A percentile compares a stretch with the other conserved stretches of the same genome.
These are phyloP conservation scores for Coemansia sp. DNA, from an alignment of 192 early-diverging fungal genomes.

Conservation along the genomic window DNA sequence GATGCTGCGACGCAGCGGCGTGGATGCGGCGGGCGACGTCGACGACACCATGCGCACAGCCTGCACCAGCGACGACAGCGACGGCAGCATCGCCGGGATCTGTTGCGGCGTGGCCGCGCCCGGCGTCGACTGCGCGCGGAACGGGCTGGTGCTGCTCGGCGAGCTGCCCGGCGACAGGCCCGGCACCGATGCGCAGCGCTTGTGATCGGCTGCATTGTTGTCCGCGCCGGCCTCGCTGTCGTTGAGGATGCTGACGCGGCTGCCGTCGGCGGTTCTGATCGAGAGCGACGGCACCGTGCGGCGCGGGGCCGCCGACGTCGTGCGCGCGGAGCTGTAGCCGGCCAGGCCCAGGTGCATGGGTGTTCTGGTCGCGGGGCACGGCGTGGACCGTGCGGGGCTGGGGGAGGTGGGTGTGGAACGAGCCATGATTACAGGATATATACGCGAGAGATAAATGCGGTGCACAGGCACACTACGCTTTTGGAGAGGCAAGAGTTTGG, in stretches of 20 bases:
- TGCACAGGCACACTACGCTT: conserved; percentile 7
- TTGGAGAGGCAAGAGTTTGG: background rate
- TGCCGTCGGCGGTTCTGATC: conserved; percentile 27
- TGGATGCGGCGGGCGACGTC: background rate
- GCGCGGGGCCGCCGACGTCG: background rate
- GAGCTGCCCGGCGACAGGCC: conserved; percentile 18
- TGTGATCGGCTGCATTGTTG: conserved; percentile 3
- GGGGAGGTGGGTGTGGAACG: conserved; percentile 28
- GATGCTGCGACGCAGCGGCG: conserved; percentile 3
- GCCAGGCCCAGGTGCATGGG: conserved; percentile 10
- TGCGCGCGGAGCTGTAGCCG: background rate
- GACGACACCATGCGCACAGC: conserved; percentile 12
- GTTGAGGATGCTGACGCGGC: conserved; percentile 42
- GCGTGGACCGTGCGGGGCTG: conserved; percentile 14
- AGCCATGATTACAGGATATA: conserved; percentile 16
- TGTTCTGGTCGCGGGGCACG: conserved; percentile 24
- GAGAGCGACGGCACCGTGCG: conserved; percentile 19
- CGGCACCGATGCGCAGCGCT: background rate
- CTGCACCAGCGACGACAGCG: conserved; percentile 29
- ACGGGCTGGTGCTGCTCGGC: conserved; percentile 1
- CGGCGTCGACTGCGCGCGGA: conserved; percentile 14
- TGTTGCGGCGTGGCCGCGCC: conserved; percentile 11
- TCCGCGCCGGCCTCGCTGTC: conserved; percentile 8
- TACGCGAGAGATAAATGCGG: background rate
- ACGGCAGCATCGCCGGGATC: conserved; percentile 21